Conservation (phyloP, 306 rosid genomes). For the Prunus salicina region DNA sequence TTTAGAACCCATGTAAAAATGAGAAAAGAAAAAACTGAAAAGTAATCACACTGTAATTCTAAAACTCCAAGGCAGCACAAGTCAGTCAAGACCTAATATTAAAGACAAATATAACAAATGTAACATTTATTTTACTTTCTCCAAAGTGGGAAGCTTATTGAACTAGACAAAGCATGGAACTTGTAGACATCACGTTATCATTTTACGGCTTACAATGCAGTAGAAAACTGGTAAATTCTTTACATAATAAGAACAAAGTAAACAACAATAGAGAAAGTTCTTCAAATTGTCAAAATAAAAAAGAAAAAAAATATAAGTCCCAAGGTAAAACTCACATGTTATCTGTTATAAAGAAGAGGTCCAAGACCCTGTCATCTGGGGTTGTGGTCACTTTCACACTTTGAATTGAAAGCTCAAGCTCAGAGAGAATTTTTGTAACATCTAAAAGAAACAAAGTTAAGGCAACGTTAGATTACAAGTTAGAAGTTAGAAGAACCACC, state of each 20-base stretch:
- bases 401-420: constrained; percentile 74
- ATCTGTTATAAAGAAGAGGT: constrained; percentile 79
- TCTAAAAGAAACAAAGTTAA: constrained; percentile 32
- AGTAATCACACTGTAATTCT: not conserved
- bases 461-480: not conserved
- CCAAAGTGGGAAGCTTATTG: not conserved
- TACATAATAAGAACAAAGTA: not conserved
- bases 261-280: not conserved
- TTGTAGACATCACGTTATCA: not conserved
- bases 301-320: not conserved
- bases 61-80: not conserved
- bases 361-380: constrained; percentile 74
- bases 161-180: not conserved
- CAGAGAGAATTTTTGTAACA: constrained; percentile 55
- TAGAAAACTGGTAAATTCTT: not conserved
- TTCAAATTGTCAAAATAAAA: not conserved
- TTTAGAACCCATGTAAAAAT: not conserved
- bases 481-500: constrained; percentile 14
- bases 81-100: not conserved
- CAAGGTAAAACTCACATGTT: constrained; percentile 45
- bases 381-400: constrained; percentile 76
- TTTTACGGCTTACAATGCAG: constrained; percentile 4
- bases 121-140: not conserved
- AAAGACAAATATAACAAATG: not conserved
- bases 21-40: not conserved